Conservation (phyloP, 208 protist species). For the Trypanosoma brucei region DNA sequence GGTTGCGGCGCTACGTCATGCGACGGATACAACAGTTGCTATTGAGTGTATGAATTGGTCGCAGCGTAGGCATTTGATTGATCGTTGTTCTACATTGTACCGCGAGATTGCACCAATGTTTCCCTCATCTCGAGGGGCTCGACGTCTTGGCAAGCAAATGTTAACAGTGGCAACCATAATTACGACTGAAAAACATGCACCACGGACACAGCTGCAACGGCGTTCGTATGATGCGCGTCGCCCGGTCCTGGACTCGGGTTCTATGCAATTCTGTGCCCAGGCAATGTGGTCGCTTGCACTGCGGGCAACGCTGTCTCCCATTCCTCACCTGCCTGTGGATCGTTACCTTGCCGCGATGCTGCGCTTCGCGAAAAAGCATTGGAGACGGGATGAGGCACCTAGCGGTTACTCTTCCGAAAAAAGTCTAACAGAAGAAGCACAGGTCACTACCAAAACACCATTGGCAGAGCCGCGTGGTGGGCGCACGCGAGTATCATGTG, state of each 20-base stretch:
- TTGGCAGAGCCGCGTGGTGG: neutral
- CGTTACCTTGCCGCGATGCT: slow-evolving; percentile 34
- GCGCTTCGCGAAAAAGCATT: slow-evolving; percentile 21
- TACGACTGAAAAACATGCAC: slow-evolving; percentile 5
- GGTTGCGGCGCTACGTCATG: slow-evolving; percentile 4
- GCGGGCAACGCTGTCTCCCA: slow-evolving; percentile 13
- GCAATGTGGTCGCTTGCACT: slow-evolving; percentile 28
- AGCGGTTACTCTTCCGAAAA: neutral
- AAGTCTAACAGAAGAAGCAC: neutral
- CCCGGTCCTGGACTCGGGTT: neutral
- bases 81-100: slow-evolving; percentile 13
- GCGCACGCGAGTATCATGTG: neutral
- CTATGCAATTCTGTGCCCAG: slow-evolving; percentile 5
- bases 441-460: too few relatives aligned
- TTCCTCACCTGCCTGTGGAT: slow-evolving; percentile 23
- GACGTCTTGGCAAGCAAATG: slow-evolving; percentile 23
- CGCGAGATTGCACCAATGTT: slow-evolving; percentile 23
- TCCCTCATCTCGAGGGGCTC: slow-evolving; percentile 16
- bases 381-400: neutral
- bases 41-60: slow-evolving; percentile 13
- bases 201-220: slow-evolving; percentile 6
- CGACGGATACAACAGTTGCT: neutral
- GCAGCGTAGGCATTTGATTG: slow-evolving; percentile 8
- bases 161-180: slow-evolving; percentile 18
- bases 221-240: neutral